phyloP scores from a whole-genome alignment of 768 basidiomycete species.

The Harrya chromipes region DNA sequence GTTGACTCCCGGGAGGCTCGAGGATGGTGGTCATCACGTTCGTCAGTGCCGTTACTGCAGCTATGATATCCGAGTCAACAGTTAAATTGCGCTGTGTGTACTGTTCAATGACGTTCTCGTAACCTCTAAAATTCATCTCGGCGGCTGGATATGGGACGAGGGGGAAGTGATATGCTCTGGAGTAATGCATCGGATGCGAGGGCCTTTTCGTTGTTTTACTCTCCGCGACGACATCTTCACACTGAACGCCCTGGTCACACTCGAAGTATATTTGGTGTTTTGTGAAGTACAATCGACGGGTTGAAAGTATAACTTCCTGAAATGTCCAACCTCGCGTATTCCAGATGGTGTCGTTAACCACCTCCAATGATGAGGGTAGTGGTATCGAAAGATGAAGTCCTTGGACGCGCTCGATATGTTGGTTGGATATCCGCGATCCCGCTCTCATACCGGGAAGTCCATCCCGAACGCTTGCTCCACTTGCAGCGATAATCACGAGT shows the following conservation, averaged over 20 bases:
- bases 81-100: constrained; percentile 15
- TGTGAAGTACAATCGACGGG: constrained; percentile 21
- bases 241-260: constrained; percentile 19
- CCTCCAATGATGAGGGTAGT: constrained; percentile 11
- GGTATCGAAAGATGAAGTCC: constrained; percentile 22
- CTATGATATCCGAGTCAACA: constrained; percentile 13
- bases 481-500: constrained; percentile 19
- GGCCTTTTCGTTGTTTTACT: not conserved
- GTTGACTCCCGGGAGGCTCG: not conserved
- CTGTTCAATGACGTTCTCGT: constrained; percentile 5
- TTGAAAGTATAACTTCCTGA: constrained; percentile 20
- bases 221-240: constrained; percentile 23
- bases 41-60: constrained; percentile 6
- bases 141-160: not conserved
- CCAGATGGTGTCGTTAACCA: constrained; percentile 11
- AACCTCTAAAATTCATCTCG: constrained; percentile 2
- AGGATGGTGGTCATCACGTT: constrained; percentile 1
- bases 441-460: constrained; percentile 12
- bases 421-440: constrained; percentile 11
- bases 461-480: constrained; percentile 8
- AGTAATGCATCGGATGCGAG: constrained; percentile 7
- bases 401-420: constrained; percentile 19
- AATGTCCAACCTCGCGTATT: constrained; percentile 23
- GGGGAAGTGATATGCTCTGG: not conserved
- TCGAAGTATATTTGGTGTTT: constrained; percentile 21